Percentiles rank a stretch among this genome's conserved stretches.
These are phyloP conservation scores for Rosa hybrid DNA, from an alignment of 331 rosid species.

Conservation along the genomic window DNA sequence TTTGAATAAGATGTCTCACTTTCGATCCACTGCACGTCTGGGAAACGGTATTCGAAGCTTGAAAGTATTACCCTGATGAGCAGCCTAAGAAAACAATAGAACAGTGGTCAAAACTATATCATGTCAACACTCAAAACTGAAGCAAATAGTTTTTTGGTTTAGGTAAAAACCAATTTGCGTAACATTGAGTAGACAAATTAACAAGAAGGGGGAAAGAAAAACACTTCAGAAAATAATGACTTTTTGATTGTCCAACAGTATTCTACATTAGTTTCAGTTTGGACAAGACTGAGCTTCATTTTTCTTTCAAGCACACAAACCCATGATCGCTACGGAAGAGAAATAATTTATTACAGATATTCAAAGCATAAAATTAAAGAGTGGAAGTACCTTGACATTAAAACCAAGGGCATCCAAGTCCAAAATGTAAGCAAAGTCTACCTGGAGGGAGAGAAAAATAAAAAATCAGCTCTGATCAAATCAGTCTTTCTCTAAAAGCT, in stretches of 20 bases:
- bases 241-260: neutral
- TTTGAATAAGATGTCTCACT: constrained; percentile 53
- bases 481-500: neutral
- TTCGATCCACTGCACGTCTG: constrained; percentile 83
- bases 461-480: constrained; percentile 26
- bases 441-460: constrained; percentile 48
- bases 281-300: too few species aligned
- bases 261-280: neutral
- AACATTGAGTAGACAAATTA: neutral
- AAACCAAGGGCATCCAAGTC: constrained; percentile 96
- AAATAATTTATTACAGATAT: neutral
- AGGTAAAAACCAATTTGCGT: neutral
- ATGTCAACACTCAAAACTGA: constrained; percentile 25
- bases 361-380: constrained; percentile 5
- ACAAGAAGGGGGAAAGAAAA: constrained; percentile 4
- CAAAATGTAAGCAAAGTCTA: constrained; percentile 80
- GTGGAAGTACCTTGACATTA: constrained; percentile 68
- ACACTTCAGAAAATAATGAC: neutral
- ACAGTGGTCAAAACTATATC: neutral
- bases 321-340: neutral
- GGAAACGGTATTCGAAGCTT: constrained; percentile 95
- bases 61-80: constrained; percentile 63
- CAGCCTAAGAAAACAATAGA: constrained; percentile 49
- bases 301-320: neutral
- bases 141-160: neutral